Evolutionary conservation across 805 yeast species (phyloP).

Genomic region (Candida quercuum): DNA sequence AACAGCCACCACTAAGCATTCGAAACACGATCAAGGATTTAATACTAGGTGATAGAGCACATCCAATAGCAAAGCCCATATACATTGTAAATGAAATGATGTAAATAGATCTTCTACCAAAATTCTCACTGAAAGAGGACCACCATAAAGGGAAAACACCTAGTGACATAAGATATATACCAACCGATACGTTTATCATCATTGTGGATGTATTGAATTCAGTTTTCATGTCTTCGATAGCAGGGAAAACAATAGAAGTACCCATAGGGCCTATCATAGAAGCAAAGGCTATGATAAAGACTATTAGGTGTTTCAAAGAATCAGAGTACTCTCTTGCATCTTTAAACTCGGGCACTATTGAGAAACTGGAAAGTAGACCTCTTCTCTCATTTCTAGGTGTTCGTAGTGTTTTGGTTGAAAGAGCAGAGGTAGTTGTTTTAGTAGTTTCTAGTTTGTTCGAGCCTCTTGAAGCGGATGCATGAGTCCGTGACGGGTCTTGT

Average conservation of each 20-base stretch:
- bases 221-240: constrained; percentile 51
- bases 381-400: constrained; percentile 27
- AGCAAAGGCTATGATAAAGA: constrained; percentile 63
- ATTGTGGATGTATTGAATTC: constrained; percentile 53
- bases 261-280: constrained; percentile 88
- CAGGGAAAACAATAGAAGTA: constrained; percentile 77
- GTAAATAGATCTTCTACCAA: constrained; percentile 73
- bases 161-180: constrained; percentile 65
- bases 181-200: constrained; percentile 72
- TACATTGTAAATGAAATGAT: constrained; percentile 60
- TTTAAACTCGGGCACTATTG: constrained; percentile 61
- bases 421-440: not conserved
- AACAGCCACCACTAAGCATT: constrained; percentile 70
- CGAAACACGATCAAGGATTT: constrained; percentile 62
- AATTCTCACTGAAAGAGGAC: constrained; percentile 71
- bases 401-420: constrained; percentile 6
- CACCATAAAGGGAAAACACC: constrained; percentile 89
- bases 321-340: constrained; percentile 64
- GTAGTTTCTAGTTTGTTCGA: not conserved
- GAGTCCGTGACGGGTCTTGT: not conserved
- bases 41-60: constrained; percentile 60
- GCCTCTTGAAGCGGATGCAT: not conserved
- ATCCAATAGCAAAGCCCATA: constrained; percentile 64
- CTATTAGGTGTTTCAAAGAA: constrained; percentile 45
- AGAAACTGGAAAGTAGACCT: constrained; percentile 48